Percentiles rank a stretch among this genome's conserved stretches.
These are phyloP conservation scores for Ceratocystis diversiconidia DNA, from an alignment of 2,329 filamentous ascomycete genomes.

Conservation along the genomic window DNA sequence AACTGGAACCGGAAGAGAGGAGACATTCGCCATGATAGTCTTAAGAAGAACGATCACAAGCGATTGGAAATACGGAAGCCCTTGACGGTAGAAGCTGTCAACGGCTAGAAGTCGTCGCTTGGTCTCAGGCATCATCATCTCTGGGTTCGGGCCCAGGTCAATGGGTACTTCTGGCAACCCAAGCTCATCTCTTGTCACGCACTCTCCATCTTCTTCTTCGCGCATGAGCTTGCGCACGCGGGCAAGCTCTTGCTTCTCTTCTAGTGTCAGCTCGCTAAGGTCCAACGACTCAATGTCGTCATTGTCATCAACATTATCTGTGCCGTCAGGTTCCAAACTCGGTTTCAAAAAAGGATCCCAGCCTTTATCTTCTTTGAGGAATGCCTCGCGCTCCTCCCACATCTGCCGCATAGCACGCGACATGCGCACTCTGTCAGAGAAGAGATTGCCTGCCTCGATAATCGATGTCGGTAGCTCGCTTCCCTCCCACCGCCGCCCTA, in stretches of 20 bases:
- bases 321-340: neutral
- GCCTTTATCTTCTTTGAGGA: slow-evolving; percentile 81
- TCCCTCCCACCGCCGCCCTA: slow-evolving; percentile 82
- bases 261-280: slow-evolving; percentile 31
- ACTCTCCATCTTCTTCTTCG: slow-evolving; percentile 20
- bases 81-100: slow-evolving; percentile 72
- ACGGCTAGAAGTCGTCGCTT: slow-evolving; percentile 56
- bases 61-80: slow-evolving; percentile 78
- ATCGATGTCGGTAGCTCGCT: slow-evolving; percentile 89
- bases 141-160: slow-evolving; percentile 35
- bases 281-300: slow-evolving; percentile 35
- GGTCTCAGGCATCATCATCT: slow-evolving; percentile 37
- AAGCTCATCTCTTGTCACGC: slow-evolving; percentile 24
- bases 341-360: slow-evolving; percentile 48
- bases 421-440: slow-evolving; percentile 79
- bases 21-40: slow-evolving; percentile 75
- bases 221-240: slow-evolving; percentile 30
- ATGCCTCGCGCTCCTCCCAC: slow-evolving; percentile 86
- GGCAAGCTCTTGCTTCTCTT: slow-evolving; percentile 31
- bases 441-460: slow-evolving; percentile 83
- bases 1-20: slow-evolving; percentile 39
- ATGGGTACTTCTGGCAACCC: slow-evolving; percentile 10
- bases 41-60: slow-evolving; percentile 86
- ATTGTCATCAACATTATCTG: slow-evolving; percentile 24
- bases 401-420: slow-evolving; percentile 82